phyloP scores from a whole-genome alignment of 1,284 basidiomycete genomes.

The Trametes polyzona region DNA sequence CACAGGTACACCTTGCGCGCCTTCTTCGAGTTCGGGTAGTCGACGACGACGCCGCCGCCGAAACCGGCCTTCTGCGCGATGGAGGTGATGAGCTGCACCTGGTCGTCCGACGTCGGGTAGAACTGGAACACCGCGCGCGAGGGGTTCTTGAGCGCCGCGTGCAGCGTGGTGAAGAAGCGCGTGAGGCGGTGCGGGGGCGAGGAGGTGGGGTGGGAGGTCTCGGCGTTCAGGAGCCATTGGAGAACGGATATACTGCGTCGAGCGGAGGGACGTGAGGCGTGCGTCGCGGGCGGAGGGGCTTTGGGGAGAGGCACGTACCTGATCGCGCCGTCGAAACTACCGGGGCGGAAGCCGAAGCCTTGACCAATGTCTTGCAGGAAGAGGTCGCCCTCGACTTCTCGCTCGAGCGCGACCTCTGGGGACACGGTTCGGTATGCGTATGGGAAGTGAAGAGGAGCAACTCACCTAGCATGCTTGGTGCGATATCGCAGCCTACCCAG shows the following conservation, averaged over 20 bases:
- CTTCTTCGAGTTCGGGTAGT: constrained; percentile 96
- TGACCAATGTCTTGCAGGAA: constrained; percentile 94
- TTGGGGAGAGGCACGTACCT: constrained; percentile 63
- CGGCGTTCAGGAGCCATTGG: constrained; percentile 98
- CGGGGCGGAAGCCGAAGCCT: constrained; percentile 93
- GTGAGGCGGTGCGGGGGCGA: constrained; percentile 92
- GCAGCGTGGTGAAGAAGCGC: constrained; percentile 96
- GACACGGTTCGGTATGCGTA: background rate
- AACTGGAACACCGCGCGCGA: constrained; percentile 95
- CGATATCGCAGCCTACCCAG: constrained; percentile 96
- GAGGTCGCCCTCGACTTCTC: constrained; percentile 92
- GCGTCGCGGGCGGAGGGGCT: background rate
- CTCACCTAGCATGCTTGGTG: constrained; percentile 95
- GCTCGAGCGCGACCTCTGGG: constrained; percentile 89
- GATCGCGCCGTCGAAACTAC: constrained; percentile 97
- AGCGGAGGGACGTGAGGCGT: background rate
- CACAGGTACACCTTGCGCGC: constrained; percentile 92
- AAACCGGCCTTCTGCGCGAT: constrained; percentile 96
- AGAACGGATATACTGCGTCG: constrained; percentile 90
- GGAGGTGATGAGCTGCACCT: constrained; percentile 93
- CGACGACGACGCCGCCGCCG: constrained; percentile 95
- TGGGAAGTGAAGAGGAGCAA: constrained; percentile 10
- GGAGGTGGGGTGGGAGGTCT: constrained; percentile 87
- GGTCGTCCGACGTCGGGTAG: constrained; percentile 94
- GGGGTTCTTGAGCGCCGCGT: constrained; percentile 90